These are phyloP conservation scores for Solanum paucissectum DNA, from an alignment of 257 asterid genomes.

Conservation along the genomic window DNA sequence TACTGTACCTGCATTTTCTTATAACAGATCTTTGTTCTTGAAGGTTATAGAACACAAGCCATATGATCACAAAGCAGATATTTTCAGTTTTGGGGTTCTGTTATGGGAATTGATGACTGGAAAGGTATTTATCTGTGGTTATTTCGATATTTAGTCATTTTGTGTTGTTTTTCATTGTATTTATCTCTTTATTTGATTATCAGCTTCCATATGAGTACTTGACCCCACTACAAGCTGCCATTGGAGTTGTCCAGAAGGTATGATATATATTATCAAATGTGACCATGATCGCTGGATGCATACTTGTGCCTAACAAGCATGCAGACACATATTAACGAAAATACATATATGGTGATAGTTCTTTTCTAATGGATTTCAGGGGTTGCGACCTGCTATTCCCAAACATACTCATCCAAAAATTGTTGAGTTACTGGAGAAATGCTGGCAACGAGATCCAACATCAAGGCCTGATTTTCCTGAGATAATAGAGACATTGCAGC, in stretches of 20 bases:
- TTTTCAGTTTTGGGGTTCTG: slow-evolving; percentile 88
- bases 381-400: slow-evolving; percentile 80
- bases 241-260: slow-evolving; percentile 97
- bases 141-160: background rate
- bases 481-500: slow-evolving; percentile 49
- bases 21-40: slow-evolving; percentile 18
- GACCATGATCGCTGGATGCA: background rate
- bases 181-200: background rate
- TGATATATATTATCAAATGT: background rate
- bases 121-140: slow-evolving; percentile 43
- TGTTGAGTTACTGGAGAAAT: slow-evolving; percentile 78
- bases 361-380: slow-evolving; percentile 25
- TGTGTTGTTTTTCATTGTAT: background rate
- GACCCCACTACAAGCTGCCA: slow-evolving; percentile 98
- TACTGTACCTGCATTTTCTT: slow-evolving; percentile 8
- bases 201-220: slow-evolving; percentile 96
- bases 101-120: slow-evolving; percentile 91
- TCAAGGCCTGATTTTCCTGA: slow-evolving; percentile 81
- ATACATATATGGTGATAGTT: background rate
- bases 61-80: slow-evolving; percentile 92
- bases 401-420: slow-evolving; percentile 65
- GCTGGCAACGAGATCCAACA: slow-evolving; percentile 95
- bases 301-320: background rate
- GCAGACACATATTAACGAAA: background rate
- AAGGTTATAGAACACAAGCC: slow-evolving; percentile 94